Evolutionary conservation across 1,284 basidiomycete species (phyloP), one percentile per base, ranked within the genome.

Genomic region (Erythrobasidium hasegawianum): DNA sequence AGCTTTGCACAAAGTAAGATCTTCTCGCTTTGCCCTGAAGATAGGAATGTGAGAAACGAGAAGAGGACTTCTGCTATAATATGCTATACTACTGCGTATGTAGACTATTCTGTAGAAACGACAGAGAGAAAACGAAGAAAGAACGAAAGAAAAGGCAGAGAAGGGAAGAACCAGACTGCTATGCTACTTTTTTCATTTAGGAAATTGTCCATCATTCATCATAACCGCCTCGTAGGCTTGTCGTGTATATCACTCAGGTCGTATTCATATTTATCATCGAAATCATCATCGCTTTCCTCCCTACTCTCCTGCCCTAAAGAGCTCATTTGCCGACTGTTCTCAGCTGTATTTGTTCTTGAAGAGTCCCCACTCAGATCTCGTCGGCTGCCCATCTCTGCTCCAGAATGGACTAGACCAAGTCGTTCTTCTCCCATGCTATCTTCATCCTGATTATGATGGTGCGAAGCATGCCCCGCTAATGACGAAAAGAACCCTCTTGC

Each of bases 171-270:
- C 33, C 5, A 11, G 33, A 33, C 4, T 33, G 33, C 33, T 33
- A 33, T 33, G 33, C 33, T 33, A 33, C 33, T 33, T 33, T 33
- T 33, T 5, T 11, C 11, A 5, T 5, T 33, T 33, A 11, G 11
- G 4, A 33, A 5, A 47, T 47, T 47, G 43, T 47, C 43, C 43
- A 47, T 47, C 16, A n/a, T n/a, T n/a, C n/a, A n/a, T n/a, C n/a
- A 47, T n/a, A 47, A 24, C 43, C 43, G 43, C 43, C 43, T 47
- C 43, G 43, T 47, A 5, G 43, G 43, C 43, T 47, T 47, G 16
- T 47, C 43, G 43, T 47, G 43, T n/a, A 47, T 47, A 5, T 24
- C 22, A 4, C 5, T 33, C 33, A 33, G 4, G 33, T 33, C 33
- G 33, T 33, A 33, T 33, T 33, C 33, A 11, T 33, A 33, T 11